Percentiles rank a stretch among this genome's conserved stretches.
Evolutionary conservation across 129 eudicot species (phyloP).

Genomic region (Kitagawia praeruptora): DNA sequence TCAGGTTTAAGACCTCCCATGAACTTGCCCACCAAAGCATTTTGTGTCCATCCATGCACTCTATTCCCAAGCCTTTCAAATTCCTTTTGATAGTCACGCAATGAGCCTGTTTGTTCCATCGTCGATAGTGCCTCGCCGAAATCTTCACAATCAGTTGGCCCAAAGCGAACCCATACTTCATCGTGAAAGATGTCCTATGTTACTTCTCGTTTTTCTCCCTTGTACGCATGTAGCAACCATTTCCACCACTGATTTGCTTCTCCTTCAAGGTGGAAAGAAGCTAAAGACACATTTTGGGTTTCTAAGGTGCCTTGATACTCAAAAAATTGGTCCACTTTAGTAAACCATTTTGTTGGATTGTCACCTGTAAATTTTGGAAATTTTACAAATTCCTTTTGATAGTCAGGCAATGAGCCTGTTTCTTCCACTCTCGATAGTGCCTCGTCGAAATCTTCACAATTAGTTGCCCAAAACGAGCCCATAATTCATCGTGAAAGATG

Average conservation of each 20-base stretch:
- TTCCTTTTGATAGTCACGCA: not conserved
- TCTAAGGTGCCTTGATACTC: not conserved
- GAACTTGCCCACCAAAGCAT: slow-evolving; percentile 4
- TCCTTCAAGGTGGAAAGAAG: not conserved
- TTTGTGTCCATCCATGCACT: slow-evolving; percentile 2
- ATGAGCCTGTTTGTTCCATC: not conserved
- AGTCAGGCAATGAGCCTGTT: not conserved
- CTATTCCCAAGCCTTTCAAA: not conserved
- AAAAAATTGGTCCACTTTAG: not conserved
- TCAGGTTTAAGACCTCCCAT: slow-evolving; percentile 13
- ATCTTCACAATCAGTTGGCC: not conserved
- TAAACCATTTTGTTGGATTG: not conserved
- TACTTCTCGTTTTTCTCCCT: not conserved
- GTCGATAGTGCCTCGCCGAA: slow-evolving; percentile 2
- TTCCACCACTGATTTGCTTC: not conserved
- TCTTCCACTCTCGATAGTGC: not conserved
- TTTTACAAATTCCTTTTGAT: not conserved
- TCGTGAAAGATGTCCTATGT: not conserved
- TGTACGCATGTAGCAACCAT: not conserved
- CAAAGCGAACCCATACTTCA: not conserved
- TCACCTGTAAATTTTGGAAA: not conserved
- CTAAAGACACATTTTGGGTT: not conserved
- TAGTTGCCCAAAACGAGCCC: not conserved
- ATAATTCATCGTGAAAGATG: not conserved
- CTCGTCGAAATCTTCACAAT: slow-evolving; percentile 9